phyloP scores from a whole-genome alignment of 129 eudicot species.

The Apium graveolens region DNA sequence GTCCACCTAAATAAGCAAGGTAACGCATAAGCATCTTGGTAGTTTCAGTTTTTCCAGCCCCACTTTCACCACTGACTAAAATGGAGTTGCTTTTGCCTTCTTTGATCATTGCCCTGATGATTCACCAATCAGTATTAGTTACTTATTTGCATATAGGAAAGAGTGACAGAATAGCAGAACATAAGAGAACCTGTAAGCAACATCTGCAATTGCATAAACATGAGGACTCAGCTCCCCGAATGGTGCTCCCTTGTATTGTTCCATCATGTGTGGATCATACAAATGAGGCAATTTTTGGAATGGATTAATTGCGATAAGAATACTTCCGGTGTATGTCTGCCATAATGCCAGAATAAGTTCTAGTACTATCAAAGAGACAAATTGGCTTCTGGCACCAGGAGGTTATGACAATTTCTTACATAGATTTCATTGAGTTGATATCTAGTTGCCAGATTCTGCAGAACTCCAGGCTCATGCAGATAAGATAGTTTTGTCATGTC shows the following conservation, averaged over 20 bases:
- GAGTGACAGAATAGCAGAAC: slow-evolving; percentile 7
- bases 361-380: slow-evolving; percentile 40
- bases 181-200: slow-evolving; percentile 67
- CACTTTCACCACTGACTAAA: slow-evolving; percentile 98
- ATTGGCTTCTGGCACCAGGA: slow-evolving; percentile 40
- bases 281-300: slow-evolving; percentile 82
- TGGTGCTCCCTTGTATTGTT: slow-evolving; percentile 82
- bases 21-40: slow-evolving; percentile 99
- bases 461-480: slow-evolving; percentile 94
- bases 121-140: slow-evolving; percentile 23
- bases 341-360: slow-evolving; percentile 49
- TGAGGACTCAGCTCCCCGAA: slow-evolving; percentile 93
- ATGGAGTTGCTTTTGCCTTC: slow-evolving; percentile 92
- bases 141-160: slow-evolving; percentile 17
- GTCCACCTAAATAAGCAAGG: slow-evolving; percentile 96
- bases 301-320: slow-evolving; percentile 94
- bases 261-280: slow-evolving; percentile 83
- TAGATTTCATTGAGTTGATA: slow-evolving; percentile 89
- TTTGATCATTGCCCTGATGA: slow-evolving; percentile 81
- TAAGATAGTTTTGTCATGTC: slow-evolving; percentile 93
- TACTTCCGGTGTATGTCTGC: slow-evolving; percentile 97
- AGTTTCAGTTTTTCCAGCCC: slow-evolving; percentile 98
- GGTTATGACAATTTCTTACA: slow-evolving; percentile 46
- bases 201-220: slow-evolving; percentile 93
- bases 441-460: slow-evolving; percentile 85